Base-by-base conservation (phyloP, 2,329 filamentous ascomycete species). In the Aspergillus sp. region DNA sequence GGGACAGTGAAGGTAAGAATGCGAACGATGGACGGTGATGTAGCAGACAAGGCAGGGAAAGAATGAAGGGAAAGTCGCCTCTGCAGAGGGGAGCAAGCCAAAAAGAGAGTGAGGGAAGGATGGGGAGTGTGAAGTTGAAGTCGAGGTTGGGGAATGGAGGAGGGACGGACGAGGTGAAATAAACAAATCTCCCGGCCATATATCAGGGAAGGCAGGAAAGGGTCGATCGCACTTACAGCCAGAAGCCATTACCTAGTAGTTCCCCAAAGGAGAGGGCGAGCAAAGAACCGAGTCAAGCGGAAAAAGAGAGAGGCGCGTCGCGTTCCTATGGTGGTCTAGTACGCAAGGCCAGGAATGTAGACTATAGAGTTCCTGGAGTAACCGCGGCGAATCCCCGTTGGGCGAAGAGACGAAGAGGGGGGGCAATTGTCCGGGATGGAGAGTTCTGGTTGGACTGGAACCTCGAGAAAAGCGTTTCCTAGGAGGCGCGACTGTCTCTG, bases 271-370 rank as follows among this genome's bases (percentile, higher is more conserved):
- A 65, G 55, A 61, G 59, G 55, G 60, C 49, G 51, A 44, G 47
- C 44, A 53, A 58, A 36, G 55, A 44, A 66, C 61, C 60, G 61
- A 62, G 59, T 36, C 32, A 36, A 58, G 48, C 30, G 30, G 58
- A 27, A 61, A 62, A 62, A 63, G 59, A 49, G 58, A 64, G 62
- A 66, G 62, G 65, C 74, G 74, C 74, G 73, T 73, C 73, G 74
- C 73, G 74, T 77, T 70, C 71, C 73, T 64, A 54, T 67, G 66
- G 61, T 61, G 67, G 59, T 65, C 67, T 59, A 30, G 27, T 30
- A 75, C 71, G 73, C 73, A 76, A 76, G 73, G 72, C 73, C 72
- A 75, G 71, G 74, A 76, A 77, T 77, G 74, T 72, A 71, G 69
- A 69, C 70, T 75, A 74, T 75, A 60, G 69, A 66, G 65, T 69